Base-by-base conservation (phyloP, 768 basidiomycete species). In the Leucocoprinus leucothites region DNA sequence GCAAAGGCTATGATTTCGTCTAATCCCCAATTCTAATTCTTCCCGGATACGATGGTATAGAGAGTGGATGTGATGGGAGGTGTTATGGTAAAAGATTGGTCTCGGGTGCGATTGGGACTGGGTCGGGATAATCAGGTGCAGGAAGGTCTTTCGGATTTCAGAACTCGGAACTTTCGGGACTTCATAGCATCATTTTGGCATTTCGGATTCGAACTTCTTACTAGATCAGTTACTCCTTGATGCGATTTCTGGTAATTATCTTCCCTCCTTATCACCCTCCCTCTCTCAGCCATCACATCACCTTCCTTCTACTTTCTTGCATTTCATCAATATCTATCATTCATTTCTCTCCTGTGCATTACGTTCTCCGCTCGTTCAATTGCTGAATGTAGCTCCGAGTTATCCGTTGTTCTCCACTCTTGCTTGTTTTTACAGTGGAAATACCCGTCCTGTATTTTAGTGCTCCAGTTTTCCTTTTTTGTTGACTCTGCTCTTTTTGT, bases 1-100 rank as follows among this genome's bases (percentile, higher is more conserved):
- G 62, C 43, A 69, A 71, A 48, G 81, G 80, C 9, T 67, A 67
- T 36, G 66, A 64, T n/a, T 61, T 59, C 35, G 41, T 69, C 9
- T 69, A 52, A 64, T 9, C 4, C 8, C 6, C 31, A 31, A 5
- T 5, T 31, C 11, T 5, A 5, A 11, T 5, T 11, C 31, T 31
- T 31, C 31, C 9, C 21, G n/a, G 6, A 49, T 36, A 11, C 19
- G 18, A 49, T 45, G 43, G 24, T 14, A 11, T 25, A 26, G 46
- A 31, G 16, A 16, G n/a, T 26, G 24, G 26, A 13, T 40, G 38
- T 21, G 48, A 22, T 21, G 28, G n/a, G 41, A 44, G 11, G 44
- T 14, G 6, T n/a, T 5, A 13, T 19, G 44, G 35, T 22, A 36
- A 25, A 11, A 16, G 31, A 31, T 31, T 11, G 31, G 31, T 31